Evolutionary conservation across 148 eudicot genomes (phyloP).

Genomic region (Amaranthus cruentus): DNA sequence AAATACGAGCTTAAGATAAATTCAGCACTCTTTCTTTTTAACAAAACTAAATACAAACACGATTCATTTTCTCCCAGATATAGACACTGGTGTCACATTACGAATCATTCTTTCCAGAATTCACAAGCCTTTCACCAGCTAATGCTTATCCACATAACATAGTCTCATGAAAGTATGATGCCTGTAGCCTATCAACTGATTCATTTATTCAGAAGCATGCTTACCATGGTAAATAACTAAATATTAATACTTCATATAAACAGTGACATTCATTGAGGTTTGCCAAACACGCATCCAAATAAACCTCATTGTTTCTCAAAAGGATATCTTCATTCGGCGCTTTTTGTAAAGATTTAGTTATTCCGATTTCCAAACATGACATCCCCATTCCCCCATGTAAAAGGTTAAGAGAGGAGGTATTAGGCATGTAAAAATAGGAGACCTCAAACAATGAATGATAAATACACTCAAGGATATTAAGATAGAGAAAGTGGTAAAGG

Average conservation of each 20-base stretch:
- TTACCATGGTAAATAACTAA: background rate
- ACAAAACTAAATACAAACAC: background rate
- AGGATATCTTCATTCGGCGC: background rate
- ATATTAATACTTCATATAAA: background rate
- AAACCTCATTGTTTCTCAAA: background rate
- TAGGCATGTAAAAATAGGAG: too few relatives aligned
- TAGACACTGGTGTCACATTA: too few relatives aligned
- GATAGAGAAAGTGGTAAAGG: too few relatives aligned
- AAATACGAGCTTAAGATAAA: background rate
- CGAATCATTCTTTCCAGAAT: background rate
- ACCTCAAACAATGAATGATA: too few relatives aligned
- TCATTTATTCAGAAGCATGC: background rate
- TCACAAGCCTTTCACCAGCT: background rate
- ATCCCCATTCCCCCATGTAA: too few relatives aligned
- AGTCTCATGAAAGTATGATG: background rate
- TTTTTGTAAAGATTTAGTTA: too few relatives aligned
- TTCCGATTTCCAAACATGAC: too few relatives aligned
- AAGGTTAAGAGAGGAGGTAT: too few relatives aligned
- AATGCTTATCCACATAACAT: background rate
- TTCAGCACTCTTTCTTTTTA: background rate
- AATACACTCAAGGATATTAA: too few relatives aligned
- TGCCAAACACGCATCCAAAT: conserved; percentile 8
- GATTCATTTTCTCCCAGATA: too few relatives aligned
- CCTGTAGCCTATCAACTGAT: background rate
- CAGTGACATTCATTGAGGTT: background rate